A percentile compares a stretch with the other conserved stretches of the same genome.
phyloP scores from a whole-genome alignment of 805 yeast species.

The Dipodascus albidus region DNA sequence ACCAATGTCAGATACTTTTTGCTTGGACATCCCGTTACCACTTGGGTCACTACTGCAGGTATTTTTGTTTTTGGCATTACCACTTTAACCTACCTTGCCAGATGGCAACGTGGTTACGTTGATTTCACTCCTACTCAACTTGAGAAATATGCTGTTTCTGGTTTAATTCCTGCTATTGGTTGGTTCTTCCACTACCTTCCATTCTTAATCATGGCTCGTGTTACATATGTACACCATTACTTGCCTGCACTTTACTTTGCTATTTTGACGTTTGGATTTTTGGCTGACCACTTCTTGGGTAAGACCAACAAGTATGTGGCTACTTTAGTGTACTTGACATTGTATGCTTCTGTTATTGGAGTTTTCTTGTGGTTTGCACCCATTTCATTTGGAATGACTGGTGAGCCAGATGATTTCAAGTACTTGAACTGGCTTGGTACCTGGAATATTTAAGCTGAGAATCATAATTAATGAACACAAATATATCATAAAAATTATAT shows the following conservation, averaged over 20 bases:
- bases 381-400: constrained; percentile 72
- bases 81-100: constrained; percentile 28
- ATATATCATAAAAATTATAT: not conserved
- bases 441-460: constrained; percentile 37
- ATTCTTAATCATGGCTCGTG: constrained; percentile 88
- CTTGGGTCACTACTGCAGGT: constrained; percentile 51
- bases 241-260: constrained; percentile 94
- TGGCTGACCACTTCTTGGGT: constrained; percentile 37
- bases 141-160: constrained; percentile 44
- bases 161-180: constrained; percentile 76
- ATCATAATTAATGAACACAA: not conserved
- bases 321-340: constrained; percentile 30
- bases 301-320: constrained; percentile 20
- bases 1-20: constrained; percentile 47
- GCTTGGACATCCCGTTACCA: constrained; percentile 51
- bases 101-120: constrained; percentile 64
- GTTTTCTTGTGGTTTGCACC: constrained; percentile 53
- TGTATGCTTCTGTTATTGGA: constrained; percentile 43
- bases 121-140: constrained; percentile 32
- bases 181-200: constrained; percentile 88
- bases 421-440: constrained; percentile 42
- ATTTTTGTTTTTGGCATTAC: constrained; percentile 33
- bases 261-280: constrained; percentile 58
- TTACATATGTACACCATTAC: constrained; percentile 93
- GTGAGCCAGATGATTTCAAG: constrained; percentile 35